Evolutionary conservation across 164 flowering plant genomes (phyloP).

Genomic region (Liquidambar formosana): DNA sequence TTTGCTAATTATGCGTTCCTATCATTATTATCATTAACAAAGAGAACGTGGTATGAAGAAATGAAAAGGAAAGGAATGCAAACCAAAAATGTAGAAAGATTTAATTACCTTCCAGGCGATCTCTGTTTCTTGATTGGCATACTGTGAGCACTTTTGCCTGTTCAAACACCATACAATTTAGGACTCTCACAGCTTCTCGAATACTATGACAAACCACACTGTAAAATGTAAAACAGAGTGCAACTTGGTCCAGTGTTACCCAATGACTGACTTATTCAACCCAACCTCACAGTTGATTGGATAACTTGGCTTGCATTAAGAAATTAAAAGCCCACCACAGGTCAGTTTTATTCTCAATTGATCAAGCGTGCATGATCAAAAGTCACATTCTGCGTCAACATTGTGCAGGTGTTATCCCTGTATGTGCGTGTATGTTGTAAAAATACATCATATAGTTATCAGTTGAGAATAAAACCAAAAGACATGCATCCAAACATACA

Average conservation of each 20-base stretch:
- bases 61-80: neutral
- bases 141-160: conserved; percentile 72
- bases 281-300: neutral
- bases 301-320: neutral
- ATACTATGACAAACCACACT: neutral
- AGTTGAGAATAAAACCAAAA: no score
- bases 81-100: neutral
- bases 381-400: no score
- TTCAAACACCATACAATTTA: conserved; percentile 16
- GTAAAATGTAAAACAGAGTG: neutral
- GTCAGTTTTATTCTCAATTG: neutral
- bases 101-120: conserved; percentile 54
- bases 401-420: no score
- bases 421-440: no score
- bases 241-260: no score
- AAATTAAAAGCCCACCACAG: no score
- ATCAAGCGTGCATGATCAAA: neutral
- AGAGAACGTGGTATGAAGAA: neutral
- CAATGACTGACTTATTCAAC: neutral
- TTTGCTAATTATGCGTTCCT: no score
- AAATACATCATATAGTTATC: no score
- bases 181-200: neutral
- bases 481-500: no score
- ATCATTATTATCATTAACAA: neutral
- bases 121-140: conserved; percentile 57